phyloP scores from a whole-genome alignment of 441 rosid genomes.

The Biscutella laevigata region DNA sequence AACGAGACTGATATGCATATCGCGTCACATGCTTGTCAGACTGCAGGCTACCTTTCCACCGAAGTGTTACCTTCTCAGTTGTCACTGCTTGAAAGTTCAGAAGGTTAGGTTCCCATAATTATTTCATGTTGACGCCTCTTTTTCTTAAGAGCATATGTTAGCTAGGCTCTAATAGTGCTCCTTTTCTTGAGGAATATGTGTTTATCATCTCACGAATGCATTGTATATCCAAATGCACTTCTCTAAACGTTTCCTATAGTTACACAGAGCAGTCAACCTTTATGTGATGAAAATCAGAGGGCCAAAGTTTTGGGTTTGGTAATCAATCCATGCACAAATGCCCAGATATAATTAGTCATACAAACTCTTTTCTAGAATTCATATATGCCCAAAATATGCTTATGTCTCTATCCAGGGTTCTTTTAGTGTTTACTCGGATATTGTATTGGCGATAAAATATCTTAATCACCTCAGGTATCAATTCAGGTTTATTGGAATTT shows the following conservation, averaged over 20 bases:
- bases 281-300: background rate
- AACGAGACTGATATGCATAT: constrained; percentile 43
- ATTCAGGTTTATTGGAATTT: constrained; percentile 43
- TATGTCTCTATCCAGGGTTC: background rate
- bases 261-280: background rate
- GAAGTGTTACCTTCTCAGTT: constrained; percentile 38
- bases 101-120: constrained; percentile 35
- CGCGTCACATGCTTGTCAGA: constrained; percentile 41
- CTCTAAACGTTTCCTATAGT: background rate
- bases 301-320: background rate
- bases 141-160: background rate
- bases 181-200: background rate
- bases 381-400: background rate
- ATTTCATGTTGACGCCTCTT: background rate
- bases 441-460: background rate
- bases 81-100: constrained; percentile 39
- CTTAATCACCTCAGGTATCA: constrained; percentile 23
- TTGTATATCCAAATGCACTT: background rate
- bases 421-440: background rate
- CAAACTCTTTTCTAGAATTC: background rate
- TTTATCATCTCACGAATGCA: background rate
- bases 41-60: constrained; percentile 31
- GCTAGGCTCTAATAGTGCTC: background rate
- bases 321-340: no score
- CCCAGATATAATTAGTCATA: no score